Conservation (phyloP, 2,329 filamentous ascomycete genomes). For the Neopestalotiopsis rosae region DNA sequence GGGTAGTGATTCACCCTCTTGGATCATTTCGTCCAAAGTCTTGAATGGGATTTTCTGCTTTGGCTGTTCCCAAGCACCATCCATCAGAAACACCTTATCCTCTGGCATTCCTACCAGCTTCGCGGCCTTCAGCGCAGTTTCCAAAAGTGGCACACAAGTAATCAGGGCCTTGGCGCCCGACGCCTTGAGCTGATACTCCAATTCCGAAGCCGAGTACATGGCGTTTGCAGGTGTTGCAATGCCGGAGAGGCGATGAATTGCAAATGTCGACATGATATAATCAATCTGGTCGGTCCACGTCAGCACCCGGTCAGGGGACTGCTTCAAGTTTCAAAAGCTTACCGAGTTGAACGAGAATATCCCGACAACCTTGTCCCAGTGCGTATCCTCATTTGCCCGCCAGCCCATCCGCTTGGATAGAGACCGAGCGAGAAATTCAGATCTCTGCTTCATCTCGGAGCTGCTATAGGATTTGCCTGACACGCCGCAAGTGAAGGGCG, state of each 20-base stretch:
- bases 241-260: constrained; percentile 70
- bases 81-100: constrained; percentile 68
- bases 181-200: constrained; percentile 70
- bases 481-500: constrained; percentile 76
- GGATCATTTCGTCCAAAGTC: constrained; percentile 67
- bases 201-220: constrained; percentile 68
- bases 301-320: not conserved
- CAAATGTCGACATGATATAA: constrained; percentile 70
- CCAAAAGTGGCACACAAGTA: constrained; percentile 69
- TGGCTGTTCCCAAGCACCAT: constrained; percentile 40
- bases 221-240: constrained; percentile 74
- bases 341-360: constrained; percentile 75
- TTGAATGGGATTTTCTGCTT: constrained; percentile 55
- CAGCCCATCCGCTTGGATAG: constrained; percentile 73
- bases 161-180: constrained; percentile 71
- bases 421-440: constrained; percentile 67
- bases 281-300: constrained; percentile 54
- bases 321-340: constrained; percentile 16
- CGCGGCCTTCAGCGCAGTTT: constrained; percentile 66
- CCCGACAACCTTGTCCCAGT: constrained; percentile 78
- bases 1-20: constrained; percentile 57
- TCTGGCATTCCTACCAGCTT: constrained; percentile 64
- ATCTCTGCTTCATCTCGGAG: constrained; percentile 66
- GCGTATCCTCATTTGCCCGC: constrained; percentile 69
- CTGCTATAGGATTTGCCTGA: constrained; percentile 68